Evolutionary conservation across 805 yeast species (phyloP), one percentile per base, ranked within the genome.

Genomic region (Kuraishia capsulata): DNA sequence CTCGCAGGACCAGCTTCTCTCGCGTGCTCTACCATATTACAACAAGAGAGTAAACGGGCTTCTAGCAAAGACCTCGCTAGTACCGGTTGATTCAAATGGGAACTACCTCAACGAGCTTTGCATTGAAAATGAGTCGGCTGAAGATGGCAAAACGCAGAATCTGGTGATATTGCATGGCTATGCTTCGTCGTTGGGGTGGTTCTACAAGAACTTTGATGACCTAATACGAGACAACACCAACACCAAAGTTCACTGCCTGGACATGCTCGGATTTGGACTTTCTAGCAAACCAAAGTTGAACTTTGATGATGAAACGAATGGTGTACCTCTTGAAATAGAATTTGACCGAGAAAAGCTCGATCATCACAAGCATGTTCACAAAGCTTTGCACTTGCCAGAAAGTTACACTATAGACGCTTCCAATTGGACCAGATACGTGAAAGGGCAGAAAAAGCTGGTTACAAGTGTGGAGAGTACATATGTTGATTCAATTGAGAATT

Each of bases 81-180:
- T 30, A 11, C 25, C 33, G 18, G 16, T 26, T 20, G 32, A 26
- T 14, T 5, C 32, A 5, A 14, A 24, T 9, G 37, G 30, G 14
- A 35, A 35, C 24, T 26, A 28, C 17, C 21, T 35, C 18, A 35
- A 35, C 24, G 24, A 35, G 24, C 19, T 30, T n/a, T 13, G 23
- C 9, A 19, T 36, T 14, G 5, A 14, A 9, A 16, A 36, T 14
- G 20, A 16, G 31, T 4, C 23, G n/a, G 4, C 4, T 14, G 13
- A 16, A 28, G 17, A 6, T 28, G 24, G n/a, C 19, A 25, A 11
- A 4, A 19, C 35, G 26, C 26, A 6, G 11, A 70, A 72, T 49
- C 43, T 74, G 18, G 79, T 73, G 3, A 65, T 74, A 56, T 40
- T 74, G 17, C 81, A 74, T 47, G 81, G 81, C 0, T 74, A 70